A percentile compares a stretch with the other conserved stretches of the same genome.
phyloP scores from a whole-genome alignment of 768 basidiomycete genomes.

The Psilocybe tampanensis region DNA sequence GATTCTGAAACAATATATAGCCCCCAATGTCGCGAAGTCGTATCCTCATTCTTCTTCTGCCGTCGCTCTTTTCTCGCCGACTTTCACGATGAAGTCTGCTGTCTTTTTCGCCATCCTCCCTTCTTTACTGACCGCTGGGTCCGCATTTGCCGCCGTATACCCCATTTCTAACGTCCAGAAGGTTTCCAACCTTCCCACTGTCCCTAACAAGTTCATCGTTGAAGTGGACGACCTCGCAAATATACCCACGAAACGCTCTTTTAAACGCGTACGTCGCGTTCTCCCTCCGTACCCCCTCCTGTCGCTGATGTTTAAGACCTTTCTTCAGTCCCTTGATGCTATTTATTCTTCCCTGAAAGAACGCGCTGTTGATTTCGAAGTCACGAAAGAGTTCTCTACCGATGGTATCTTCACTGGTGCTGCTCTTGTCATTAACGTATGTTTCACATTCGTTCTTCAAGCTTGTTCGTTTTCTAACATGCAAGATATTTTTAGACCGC shows the following conservation, averaged over 20 bases:
- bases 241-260: constrained; percentile 38
- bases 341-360: constrained; percentile 47
- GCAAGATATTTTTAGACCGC: constrained; percentile 13
- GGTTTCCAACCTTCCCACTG: constrained; percentile 35
- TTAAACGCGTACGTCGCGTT: constrained; percentile 25
- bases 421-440: constrained; percentile 48
- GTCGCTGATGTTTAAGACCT: not conserved
- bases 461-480: not conserved
- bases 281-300: not conserved
- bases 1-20: not conserved
- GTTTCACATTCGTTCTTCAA: constrained; percentile 16
- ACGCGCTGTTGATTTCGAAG: constrained; percentile 43
- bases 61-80: not conserved
- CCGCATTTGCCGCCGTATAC: constrained; percentile 26
- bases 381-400: constrained; percentile 55
- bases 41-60: not conserved
- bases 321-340: constrained; percentile 45
- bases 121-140: constrained; percentile 24
- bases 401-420: constrained; percentile 63
- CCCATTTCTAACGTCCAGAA: constrained; percentile 41
- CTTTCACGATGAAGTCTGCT: constrained; percentile 34
- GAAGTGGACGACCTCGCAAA: constrained; percentile 48
- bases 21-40: too few species aligned
- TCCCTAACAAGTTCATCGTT: constrained; percentile 58
- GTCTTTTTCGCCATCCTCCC: constrained; percentile 28